Conservation (phyloP, 768 basidiomycete genomes). For the Trametes elegans region DNA sequence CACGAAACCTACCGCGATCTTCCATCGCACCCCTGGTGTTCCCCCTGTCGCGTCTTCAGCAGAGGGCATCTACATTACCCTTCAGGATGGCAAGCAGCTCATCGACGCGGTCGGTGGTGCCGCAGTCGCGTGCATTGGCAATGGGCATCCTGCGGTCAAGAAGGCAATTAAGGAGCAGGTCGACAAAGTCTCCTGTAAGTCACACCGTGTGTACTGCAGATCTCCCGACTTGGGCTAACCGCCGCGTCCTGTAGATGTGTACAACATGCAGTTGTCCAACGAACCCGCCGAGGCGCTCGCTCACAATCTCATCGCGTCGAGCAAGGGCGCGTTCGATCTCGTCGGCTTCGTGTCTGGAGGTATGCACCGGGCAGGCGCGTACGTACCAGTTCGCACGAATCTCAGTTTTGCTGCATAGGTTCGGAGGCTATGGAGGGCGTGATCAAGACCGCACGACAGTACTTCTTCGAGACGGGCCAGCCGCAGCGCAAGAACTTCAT, state of each 20-base stretch:
- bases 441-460: constrained; percentile 79
- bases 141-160: constrained; percentile 66
- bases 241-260: constrained; percentile 58
- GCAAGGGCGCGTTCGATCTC: constrained; percentile 72
- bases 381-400: neutral
- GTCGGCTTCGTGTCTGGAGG: constrained; percentile 78
- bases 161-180: constrained; percentile 78
- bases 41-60: constrained; percentile 67
- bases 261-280: constrained; percentile 82
- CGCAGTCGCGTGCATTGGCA: constrained; percentile 78
- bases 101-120: constrained; percentile 86
- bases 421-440: constrained; percentile 88
- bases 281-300: constrained; percentile 81
- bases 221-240: neutral
- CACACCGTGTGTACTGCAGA: neutral
- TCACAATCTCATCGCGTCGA: constrained; percentile 55
- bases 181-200: constrained; percentile 73
- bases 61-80: constrained; percentile 67
- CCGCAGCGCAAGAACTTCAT: constrained; percentile 75
- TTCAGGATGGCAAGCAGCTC: constrained; percentile 65
- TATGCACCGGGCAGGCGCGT: constrained; percentile 23
- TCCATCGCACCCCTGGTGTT: constrained; percentile 62
- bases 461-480: constrained; percentile 69
- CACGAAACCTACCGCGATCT: constrained; percentile 25
- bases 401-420: constrained; percentile 40